Percentiles rank a stretch among this genome's conserved stretches.
Conservation (phyloP, 148 eudicot species). For the Camellia granthamiana region DNA sequence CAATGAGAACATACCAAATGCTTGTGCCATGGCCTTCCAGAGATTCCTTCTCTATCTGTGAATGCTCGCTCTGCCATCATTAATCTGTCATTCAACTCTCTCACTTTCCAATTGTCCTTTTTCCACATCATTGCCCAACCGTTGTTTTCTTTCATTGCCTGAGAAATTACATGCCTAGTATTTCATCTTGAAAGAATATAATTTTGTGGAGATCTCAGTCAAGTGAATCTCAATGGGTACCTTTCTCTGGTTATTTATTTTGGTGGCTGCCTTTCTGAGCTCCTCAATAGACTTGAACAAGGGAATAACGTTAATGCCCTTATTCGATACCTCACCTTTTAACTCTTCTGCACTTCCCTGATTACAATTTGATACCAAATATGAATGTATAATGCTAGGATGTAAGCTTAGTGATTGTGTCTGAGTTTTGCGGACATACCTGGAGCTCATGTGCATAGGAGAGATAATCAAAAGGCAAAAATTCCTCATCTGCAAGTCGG, state of each 20-base stretch:
- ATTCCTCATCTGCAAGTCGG: conserved; percentile 52
- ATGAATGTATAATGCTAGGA: too few species aligned
- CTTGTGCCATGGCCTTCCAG: conserved; percentile 59
- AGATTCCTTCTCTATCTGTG: conserved; percentile 52
- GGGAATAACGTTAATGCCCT: conserved; percentile 38
- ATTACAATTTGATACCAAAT: conserved; percentile 1
- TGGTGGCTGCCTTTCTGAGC: conserved; percentile 40
- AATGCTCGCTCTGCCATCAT: conserved; percentile 68
- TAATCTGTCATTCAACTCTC: conserved; percentile 57
- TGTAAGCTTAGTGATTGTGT: not conserved
- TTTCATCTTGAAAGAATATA: not conserved
- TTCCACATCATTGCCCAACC: conserved; percentile 39
- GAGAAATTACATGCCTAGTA: not conserved
- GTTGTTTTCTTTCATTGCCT: conserved; percentile 38
- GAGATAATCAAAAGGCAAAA: conserved; percentile 42
- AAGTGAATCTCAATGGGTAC: conserved; percentile 19
- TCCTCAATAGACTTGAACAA: conserved; percentile 45
- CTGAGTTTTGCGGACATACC: conserved; percentile 28
- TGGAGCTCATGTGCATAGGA: conserved; percentile 48
- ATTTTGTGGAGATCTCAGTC: not conserved
- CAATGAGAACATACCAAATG: conserved; percentile 40
- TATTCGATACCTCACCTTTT: conserved; percentile 26
- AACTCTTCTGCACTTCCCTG: conserved; percentile 52
- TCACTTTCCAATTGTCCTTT: conserved; percentile 31
- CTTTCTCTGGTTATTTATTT: conserved; percentile 43